Percentiles rank a stretch among this genome's conserved stretches.
phyloP scores from a whole-genome alignment of 2,329 filamentous ascomycete genomes.

The Xylariaceae sp. region DNA sequence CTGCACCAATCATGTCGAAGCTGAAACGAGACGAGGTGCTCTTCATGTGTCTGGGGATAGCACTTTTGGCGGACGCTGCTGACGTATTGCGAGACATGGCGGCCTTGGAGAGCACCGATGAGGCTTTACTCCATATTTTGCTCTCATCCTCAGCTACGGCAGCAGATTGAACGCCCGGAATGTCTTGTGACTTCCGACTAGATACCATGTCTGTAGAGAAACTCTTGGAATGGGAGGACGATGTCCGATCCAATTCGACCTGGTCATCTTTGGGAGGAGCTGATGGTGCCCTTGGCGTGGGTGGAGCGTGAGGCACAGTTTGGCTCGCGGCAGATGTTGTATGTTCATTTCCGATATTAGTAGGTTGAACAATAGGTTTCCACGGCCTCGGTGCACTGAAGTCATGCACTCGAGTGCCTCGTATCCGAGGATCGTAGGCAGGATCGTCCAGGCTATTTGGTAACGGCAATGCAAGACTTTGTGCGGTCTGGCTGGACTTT shows the following conservation, averaged over 20 bases:
- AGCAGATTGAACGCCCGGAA: constrained; percentile 10
- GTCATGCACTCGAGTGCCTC: constrained; percentile 58
- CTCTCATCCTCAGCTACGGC: constrained; percentile 11
- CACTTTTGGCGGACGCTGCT: constrained; percentile 41
- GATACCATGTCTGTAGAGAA: constrained; percentile 26
- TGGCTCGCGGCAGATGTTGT: constrained; percentile 19
- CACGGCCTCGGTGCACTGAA: constrained; percentile 56
- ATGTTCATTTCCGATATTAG: constrained; percentile 20
- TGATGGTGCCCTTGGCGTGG: constrained; percentile 28
- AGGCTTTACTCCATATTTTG: constrained; percentile 23
- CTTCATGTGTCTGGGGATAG: constrained; percentile 60
- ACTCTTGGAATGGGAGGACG: constrained; percentile 33
- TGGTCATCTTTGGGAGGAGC: constrained; percentile 38
- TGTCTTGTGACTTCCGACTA: constrained; percentile 21
- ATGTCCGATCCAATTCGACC: constrained; percentile 26
- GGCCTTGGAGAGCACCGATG: constrained; percentile 33
- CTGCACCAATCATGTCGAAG: constrained; percentile 71
- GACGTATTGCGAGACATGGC: constrained; percentile 48
- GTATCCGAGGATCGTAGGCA: constrained; percentile 57
- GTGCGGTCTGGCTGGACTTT: constrained; percentile 46
- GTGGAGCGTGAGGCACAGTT: constrained; percentile 7
- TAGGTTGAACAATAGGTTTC: constrained; percentile 32
- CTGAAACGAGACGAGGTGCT: constrained; percentile 76
- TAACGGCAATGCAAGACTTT: constrained; percentile 40
- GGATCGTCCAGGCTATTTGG: constrained; percentile 39